A percentile compares a stretch with the other conserved stretches of the same genome.
These are phyloP conservation scores for Pseudogymnoascus sp. DNA, from an alignment of 2,329 filamentous ascomycete species.

Conservation along the genomic window DNA sequence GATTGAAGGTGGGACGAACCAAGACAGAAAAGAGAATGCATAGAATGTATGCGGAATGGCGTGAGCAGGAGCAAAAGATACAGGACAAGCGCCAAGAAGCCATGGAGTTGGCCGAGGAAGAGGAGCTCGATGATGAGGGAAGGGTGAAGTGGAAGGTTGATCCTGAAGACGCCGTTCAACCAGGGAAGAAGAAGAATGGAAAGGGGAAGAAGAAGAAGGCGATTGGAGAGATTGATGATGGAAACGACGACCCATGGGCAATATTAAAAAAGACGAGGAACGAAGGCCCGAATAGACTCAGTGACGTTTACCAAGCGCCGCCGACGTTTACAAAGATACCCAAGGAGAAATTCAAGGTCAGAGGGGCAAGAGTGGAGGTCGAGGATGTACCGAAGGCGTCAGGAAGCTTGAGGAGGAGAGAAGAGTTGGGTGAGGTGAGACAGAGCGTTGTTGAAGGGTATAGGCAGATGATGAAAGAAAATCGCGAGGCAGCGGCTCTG, in stretches of 20 bases:
- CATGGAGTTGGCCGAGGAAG: constrained; percentile 26
- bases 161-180: constrained; percentile 38
- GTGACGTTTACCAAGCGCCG: constrained; percentile 29
- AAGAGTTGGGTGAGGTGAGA: constrained; percentile 64
- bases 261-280: constrained; percentile 24
- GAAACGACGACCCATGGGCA: constrained; percentile 28
- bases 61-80: constrained; percentile 54
- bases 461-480: constrained; percentile 59
- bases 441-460: constrained; percentile 68
- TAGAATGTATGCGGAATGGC: constrained; percentile 72
- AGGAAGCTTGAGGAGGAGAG: constrained; percentile 64
- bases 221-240: constrained; percentile 36
- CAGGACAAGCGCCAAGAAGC: constrained; percentile 26
- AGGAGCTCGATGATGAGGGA: constrained; percentile 23
- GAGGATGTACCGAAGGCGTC: constrained; percentile 61
- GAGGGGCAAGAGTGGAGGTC: constrained; percentile 59
- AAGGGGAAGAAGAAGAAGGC: constrained; percentile 30
- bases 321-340: constrained; percentile 27
- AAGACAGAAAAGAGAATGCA: constrained; percentile 80
- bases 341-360: constrained; percentile 35
- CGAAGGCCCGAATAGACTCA: constrained; percentile 30
- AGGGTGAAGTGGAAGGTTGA: constrained; percentile 47
- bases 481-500: constrained; percentile 12
- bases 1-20: constrained; percentile 63
- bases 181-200: constrained; percentile 29